A percentile compares a stretch with the other conserved stretches of the same genome.
phyloP scores from a whole-genome alignment of 129 eudicot species.

The Saussurea involucrata region DNA sequence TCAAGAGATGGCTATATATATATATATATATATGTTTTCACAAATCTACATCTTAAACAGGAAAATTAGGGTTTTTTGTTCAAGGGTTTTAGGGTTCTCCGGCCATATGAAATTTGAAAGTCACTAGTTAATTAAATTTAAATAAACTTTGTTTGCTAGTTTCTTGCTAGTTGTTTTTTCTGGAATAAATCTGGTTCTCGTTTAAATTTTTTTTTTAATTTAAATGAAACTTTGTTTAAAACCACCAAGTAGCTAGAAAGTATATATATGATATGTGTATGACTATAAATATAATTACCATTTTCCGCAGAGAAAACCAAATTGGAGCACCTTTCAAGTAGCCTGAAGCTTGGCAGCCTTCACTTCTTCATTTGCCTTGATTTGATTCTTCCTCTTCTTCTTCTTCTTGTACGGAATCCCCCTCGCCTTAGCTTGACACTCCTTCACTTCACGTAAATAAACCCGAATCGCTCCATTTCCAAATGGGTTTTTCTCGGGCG shows the following conservation, averaged over 20 bases:
- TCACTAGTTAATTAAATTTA: neutral
- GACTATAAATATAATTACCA: slow-evolving; percentile 24
- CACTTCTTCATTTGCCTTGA: slow-evolving; percentile 29
- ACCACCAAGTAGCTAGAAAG: neutral
- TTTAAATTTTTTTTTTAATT: too few species aligned
- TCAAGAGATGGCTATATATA: slow-evolving; percentile 6
- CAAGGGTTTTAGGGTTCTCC: slow-evolving; percentile 26
- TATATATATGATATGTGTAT: neutral
- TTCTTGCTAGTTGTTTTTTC: too few species aligned
- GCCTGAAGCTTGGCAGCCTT: slow-evolving; percentile 36
- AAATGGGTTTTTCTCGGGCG: slow-evolving; percentile 71
- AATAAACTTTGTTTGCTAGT: neutral
- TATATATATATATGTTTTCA: neutral
- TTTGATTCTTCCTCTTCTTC: slow-evolving; percentile 58
- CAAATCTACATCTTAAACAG: neutral
- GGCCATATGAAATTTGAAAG: slow-evolving; percentile 1
- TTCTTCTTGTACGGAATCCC: slow-evolving; percentile 79
- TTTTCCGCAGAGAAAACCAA: slow-evolving; percentile 19
- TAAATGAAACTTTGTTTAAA: neutral
- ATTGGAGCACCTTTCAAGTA: slow-evolving; percentile 24
- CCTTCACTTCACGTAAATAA: slow-evolving; percentile 68
- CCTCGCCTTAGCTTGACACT: slow-evolving; percentile 77
- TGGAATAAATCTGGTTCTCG: too few species aligned
- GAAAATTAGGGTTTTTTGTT: slow-evolving; percentile 26
- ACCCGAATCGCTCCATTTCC: slow-evolving; percentile 74